Evolutionary conservation across 108 stramenopile genomes (phyloP), one percentile per base, ranked within the genome.

Genomic region (Aurantiochytrium sp.): DNA sequence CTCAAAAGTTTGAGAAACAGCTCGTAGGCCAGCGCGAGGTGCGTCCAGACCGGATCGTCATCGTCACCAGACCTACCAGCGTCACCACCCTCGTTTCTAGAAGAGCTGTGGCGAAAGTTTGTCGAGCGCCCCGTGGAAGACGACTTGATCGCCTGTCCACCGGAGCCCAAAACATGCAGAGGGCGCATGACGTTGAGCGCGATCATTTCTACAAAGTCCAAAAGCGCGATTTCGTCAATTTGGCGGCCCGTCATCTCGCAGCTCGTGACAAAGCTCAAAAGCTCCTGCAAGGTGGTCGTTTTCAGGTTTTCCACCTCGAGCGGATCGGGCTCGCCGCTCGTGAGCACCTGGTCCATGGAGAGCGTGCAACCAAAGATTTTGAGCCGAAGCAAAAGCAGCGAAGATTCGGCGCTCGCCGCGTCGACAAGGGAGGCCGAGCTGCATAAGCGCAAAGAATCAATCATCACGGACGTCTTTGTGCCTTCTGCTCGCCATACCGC

Each of bases 21-120:
- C 88, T 92, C 91, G 87, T 92, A 92, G 21, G 60, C 88, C 44
- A 90, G 60, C n/a, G 87, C 47, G 10, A 92, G 58, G 72, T 92
- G 91, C 12, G 90, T 88, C 91, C 91, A 92, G 1, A 53, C 49
- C 49, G 51, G n/a, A 8, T 47, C 76, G 6, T 69, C 64, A 23
- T 57, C 55, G 8, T 57, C 55, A 16, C 55, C 55, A 8, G 14
- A 3, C 55, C 55, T 16, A 0, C 55, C 55, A 14, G 55, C 55
- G 14, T 16, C 55, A 16, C 55, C 4, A 35, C 35, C 35, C 2
- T 35, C 35, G 2, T 35, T 35, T 35, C 35, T 35, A 35, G 35
- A 35, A 35, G 35, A 35, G 35, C 35, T 35, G 35, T 35, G 35
- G 35, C 35, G 35, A 35, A 35, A 35, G 35, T 35, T 35, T 35